A percentile compares a stretch with the other conserved stretches of the same genome.
phyloP scores from a whole-genome alignment of 78 protist genomes.

The Mastigamoeba balamuthi region DNA sequence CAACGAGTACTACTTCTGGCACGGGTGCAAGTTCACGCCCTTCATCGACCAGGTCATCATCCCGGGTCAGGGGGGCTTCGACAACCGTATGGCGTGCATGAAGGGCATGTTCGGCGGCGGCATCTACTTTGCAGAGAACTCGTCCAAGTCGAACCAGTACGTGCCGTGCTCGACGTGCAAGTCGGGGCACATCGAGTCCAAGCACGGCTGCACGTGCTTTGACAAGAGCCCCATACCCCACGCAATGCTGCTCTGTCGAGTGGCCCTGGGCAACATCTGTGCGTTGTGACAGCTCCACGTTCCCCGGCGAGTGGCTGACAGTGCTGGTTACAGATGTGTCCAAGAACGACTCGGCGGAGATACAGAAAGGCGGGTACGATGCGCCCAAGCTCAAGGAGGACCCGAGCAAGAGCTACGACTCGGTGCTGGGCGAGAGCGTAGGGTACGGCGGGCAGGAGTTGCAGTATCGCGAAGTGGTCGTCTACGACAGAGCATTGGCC shows the following conservation, averaged over 20 bases:
- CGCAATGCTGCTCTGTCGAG: neutral
- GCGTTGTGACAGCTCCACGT: neutral
- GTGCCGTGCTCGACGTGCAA: neutral
- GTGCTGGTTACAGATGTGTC: neutral
- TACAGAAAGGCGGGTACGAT: neutral
- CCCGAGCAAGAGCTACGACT: neutral
- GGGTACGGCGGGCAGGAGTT: neutral
- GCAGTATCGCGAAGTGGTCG: neutral
- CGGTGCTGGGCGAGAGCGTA: neutral
- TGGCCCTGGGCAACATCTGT: neutral
- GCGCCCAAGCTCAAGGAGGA: neutral
- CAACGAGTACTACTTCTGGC: constrained; percentile 3
- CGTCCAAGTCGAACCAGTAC: constrained; percentile 42
- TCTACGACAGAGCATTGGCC: neutral
- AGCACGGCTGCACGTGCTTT: neutral
- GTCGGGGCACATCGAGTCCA: neutral
- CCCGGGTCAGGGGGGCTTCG: constrained; percentile 15
- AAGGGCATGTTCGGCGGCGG: constrained; percentile 63
- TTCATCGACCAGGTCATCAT: too few relatives aligned
- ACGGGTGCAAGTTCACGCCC: neutral
- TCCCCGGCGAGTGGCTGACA: neutral
- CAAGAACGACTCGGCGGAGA: neutral
- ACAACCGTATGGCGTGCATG: constrained; percentile 26
- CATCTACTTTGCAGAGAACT: constrained; percentile 46
- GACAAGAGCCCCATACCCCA: neutral